A percentile compares a stretch with the other conserved stretches of the same genome.
Evolutionary conservation across 148 eudicot species (phyloP).

Genomic region (Spergularia bocconei): DNA sequence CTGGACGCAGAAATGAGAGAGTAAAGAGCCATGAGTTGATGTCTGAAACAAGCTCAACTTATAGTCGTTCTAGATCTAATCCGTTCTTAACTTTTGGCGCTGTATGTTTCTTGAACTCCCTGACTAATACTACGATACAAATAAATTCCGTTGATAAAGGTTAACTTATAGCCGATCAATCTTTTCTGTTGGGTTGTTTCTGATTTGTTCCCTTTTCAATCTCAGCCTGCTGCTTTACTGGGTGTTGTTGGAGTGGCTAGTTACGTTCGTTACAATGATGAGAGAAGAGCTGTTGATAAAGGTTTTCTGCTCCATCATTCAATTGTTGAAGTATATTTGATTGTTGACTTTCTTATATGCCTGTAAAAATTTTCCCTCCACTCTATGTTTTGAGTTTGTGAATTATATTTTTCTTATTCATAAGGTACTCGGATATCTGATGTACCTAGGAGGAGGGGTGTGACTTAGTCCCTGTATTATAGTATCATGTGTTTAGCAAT

Average conservation of each 20-base stretch:
- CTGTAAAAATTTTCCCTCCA: not conserved
- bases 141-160: not conserved
- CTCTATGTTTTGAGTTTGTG: not conserved
- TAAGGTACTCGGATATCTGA: not conserved
- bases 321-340: not conserved
- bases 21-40: slow-evolving; percentile 25
- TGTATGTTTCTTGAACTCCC: slow-evolving; percentile 38
- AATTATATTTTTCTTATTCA: not conserved
- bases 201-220: slow-evolving; percentile 14
- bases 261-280: slow-evolving; percentile 69
- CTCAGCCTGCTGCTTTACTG: slow-evolving; percentile 65
- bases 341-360: not conserved
- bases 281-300: slow-evolving; percentile 70
- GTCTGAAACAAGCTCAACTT: slow-evolving; percentile 19
- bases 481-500: not conserved
- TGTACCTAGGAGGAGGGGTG: not conserved
- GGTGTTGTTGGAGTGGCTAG: slow-evolving; percentile 56
- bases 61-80: slow-evolving; percentile 31
- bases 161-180: too few relatives aligned
- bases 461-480: not conserved
- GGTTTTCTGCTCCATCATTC: slow-evolving; percentile 34
- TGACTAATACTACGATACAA: not conserved
- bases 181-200: slow-evolving; percentile 9
- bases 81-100: slow-evolving; percentile 36
- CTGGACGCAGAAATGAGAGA: slow-evolving; percentile 26